Conservation (phyloP, 2,329 filamentous ascomycete genomes). For the Rutstroemia sydowiana region DNA sequence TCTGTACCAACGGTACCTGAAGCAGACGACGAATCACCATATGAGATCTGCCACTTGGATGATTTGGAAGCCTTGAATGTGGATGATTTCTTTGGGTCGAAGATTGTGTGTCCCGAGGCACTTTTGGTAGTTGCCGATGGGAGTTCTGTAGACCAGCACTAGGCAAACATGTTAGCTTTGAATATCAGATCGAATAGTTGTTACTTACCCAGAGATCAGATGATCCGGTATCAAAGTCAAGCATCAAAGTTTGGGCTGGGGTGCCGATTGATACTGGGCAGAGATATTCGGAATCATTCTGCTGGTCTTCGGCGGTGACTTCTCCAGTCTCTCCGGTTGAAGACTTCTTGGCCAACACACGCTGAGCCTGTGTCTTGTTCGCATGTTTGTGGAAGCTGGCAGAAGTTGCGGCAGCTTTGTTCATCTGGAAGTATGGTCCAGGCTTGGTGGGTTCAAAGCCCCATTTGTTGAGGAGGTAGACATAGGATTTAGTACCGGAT, state of each 20-base stretch:
- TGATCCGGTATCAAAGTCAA: constrained; percentile 66
- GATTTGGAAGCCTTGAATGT: constrained; percentile 45
- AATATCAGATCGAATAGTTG: too few relatives aligned
- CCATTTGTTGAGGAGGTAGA: constrained; percentile 53
- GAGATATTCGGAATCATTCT: constrained; percentile 61
- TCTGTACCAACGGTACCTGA: constrained; percentile 60
- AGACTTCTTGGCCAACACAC: constrained; percentile 40
- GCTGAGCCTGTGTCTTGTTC: constrained; percentile 40
- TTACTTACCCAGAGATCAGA: constrained; percentile 58
- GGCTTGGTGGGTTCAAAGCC: constrained; percentile 54
- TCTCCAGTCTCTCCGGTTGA: constrained; percentile 35
- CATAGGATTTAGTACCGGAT: constrained; percentile 56
- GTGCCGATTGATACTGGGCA: constrained; percentile 58
- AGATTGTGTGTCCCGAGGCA: constrained; percentile 43
- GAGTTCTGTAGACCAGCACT: constrained; percentile 50
- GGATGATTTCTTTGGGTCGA: constrained; percentile 52
- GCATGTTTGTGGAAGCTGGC: constrained; percentile 41
- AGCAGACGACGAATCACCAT: constrained; percentile 61
- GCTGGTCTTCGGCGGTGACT: constrained; percentile 54
- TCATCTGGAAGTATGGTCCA: constrained; percentile 51
- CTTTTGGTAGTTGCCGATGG: constrained; percentile 30
- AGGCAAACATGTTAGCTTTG: constrained; percentile 12
- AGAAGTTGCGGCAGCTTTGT: constrained; percentile 33
- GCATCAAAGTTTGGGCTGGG: constrained; percentile 50
- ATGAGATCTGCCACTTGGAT: constrained; percentile 56